Base-by-base conservation (phyloP, 768 basidiomycete genomes). In the Gloeophyllum trabeum region DNA sequence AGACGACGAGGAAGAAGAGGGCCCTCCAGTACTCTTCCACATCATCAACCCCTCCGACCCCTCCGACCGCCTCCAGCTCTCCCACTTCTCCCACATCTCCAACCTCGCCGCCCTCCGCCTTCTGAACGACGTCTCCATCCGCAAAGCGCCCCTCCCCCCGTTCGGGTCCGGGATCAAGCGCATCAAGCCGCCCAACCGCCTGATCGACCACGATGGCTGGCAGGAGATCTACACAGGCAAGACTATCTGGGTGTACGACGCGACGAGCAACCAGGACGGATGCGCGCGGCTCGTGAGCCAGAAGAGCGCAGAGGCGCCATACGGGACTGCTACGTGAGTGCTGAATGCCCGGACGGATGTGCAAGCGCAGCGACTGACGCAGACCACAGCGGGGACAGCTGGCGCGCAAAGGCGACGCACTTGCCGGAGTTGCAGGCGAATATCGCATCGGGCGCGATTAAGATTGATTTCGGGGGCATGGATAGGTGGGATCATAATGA, bases 271-370 rank as follows among this genome's bases (percentile, higher is more conserved):
- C 51, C 42, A 40, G 12, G 84, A 88, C 57, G 71, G 72, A 46
- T 82, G 76, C 46, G 78, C 70, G 41, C 69, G 83, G 37, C 62
- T 82, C n/a, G 73, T 89, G 6, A 75, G 69, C 51, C 73, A 71
- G 48, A 52, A 62, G 42, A 56, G 65, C 12, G 70, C 73, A n/a
- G 73, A 77, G 47, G 58, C 76, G 10, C 7, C 28, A 47, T 86
- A 86, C 50, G 82, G 84, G 22, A 81, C 82, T 23, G 85, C 83
- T 41, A 83, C 83, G 84, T 85, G 54, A 57, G 80, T 70, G 16
- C 39, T n/a, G n/a, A n/a, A n/a, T n/a, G n/a, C n/a, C n/a, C 28
- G 28, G 16, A 32, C 10, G 10, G 28, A 32, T 32, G 28, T 20
- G 22, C 28, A 19, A 18, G 16, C 28, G 18, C 32, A 38, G 41